phyloP scores from a whole-genome alignment of 192 early-diverging fungal species.

The Geranomyces michiganensis region DNA sequence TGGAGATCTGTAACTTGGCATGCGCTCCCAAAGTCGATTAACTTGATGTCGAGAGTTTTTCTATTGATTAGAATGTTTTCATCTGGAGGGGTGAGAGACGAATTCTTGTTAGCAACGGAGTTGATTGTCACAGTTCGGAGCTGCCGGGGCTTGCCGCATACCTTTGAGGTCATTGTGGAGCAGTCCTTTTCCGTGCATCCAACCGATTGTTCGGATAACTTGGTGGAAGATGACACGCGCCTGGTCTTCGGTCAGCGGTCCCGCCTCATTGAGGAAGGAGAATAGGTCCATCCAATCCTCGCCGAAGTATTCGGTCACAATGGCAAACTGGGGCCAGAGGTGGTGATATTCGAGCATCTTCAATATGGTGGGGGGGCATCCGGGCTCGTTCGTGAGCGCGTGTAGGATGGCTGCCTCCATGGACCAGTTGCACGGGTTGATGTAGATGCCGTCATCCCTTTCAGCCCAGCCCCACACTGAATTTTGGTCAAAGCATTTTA shows the following conservation, averaged over 20 bases:
- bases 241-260: constrained; percentile 46
- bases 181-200: constrained; percentile 43
- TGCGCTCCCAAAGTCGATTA: constrained; percentile 57
- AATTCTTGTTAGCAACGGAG: not conserved
- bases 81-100: constrained; percentile 35
- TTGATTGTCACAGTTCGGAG: not conserved
- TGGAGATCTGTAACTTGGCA: too few relatives aligned
- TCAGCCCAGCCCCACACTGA: constrained; percentile 65
- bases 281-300: constrained; percentile 61
- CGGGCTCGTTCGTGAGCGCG: constrained; percentile 12
- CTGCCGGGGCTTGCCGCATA: constrained; percentile 6
- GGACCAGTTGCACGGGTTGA: constrained; percentile 34
- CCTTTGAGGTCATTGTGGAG: constrained; percentile 66
- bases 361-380: constrained; percentile 16
- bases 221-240: constrained; percentile 47
- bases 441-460: not conserved
- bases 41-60: constrained; percentile 49
- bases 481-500: constrained; percentile 48
- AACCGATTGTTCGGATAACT: constrained; percentile 44
- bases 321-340: constrained; percentile 44
- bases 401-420: constrained; percentile 50
- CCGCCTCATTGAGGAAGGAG: constrained; percentile 55
- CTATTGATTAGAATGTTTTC: constrained; percentile 62
- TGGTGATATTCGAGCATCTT: constrained; percentile 50
- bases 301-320: constrained; percentile 63